A percentile compares a stretch with the other conserved stretches of the same genome.
phyloP scores from a whole-genome alignment of 1,139 yeast genomes.

The Nakaseomyces delphensis region DNA sequence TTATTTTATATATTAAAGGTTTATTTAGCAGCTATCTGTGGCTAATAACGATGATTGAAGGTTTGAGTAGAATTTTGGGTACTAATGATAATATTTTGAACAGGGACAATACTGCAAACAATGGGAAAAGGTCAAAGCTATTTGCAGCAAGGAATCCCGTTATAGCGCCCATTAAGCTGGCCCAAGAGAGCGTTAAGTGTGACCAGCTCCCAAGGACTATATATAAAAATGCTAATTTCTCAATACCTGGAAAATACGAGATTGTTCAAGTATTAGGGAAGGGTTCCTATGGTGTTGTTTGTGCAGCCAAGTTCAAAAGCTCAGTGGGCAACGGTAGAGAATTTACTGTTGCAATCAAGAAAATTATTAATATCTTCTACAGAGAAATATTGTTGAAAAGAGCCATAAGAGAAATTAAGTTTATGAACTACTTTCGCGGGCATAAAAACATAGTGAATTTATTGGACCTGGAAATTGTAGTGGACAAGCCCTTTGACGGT shows the following conservation, averaged over 20 bases:
- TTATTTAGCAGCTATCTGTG: too few relatives aligned
- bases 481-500: constrained; percentile 65
- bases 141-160: background rate
- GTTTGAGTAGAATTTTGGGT: constrained; percentile 1
- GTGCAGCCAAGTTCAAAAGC: constrained; percentile 59
- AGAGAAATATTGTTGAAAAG: constrained; percentile 59
- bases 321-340: constrained; percentile 10
- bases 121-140: background rate
- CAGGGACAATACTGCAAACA: background rate
- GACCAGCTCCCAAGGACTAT: constrained; percentile 20
- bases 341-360: constrained; percentile 57
- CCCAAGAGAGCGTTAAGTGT: constrained; percentile 1
- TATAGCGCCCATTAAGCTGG: background rate
- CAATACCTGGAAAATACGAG: constrained; percentile 56
- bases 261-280: constrained; percentile 62
- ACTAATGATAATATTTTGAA: constrained; percentile 2
- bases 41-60: constrained; percentile 4
- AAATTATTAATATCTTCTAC: constrained; percentile 58
- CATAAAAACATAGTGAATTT: constrained; percentile 70
- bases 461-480: constrained; percentile 63
- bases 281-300: constrained; percentile 87
- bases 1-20: too few relatives aligned
- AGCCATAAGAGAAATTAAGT: constrained; percentile 68
- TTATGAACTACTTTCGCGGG: constrained; percentile 73
- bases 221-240: constrained; percentile 45